Evolutionary conservation across 805 yeast genomes (phyloP), one percentile per base, ranked within the genome.

Genomic region (Saccharomycopsis selenospora): DNA sequence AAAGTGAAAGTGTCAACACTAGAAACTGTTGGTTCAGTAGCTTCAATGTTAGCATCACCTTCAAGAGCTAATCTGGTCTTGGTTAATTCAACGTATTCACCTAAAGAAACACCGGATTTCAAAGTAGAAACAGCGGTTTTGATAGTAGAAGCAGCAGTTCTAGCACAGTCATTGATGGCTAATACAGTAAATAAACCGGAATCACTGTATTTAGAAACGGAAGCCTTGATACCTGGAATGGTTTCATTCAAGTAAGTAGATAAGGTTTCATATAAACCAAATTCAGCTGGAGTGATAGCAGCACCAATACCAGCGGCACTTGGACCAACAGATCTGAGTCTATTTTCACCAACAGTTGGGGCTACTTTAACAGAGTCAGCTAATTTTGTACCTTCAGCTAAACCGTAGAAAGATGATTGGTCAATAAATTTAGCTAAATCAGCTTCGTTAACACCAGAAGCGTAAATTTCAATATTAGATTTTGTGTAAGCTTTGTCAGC

Each of bases 291-390:
- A 57, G 77, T 67, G 53, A 84, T 76, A 57, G 98, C 95, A 57
- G 87, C 73, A 63, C 93, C 95, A 60, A 93, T 72, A 48, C 81
- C 81, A 48, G 90, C 91, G 56, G 79, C 77, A 52, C 89, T 80
- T 51, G 72, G 72, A 56, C 85, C 87, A 41, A 72, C 56, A 49
- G 76, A 53, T 71, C 87, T 78, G 55, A 77, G 64, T 76, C 89
- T 81, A 66, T 81, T 79, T 65, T 74, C 83, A 57, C 93, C 95
- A 64, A 76, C 54, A 72, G 66, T 56, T 77, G 66, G 45, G 69
- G 59, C 29, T 72, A 55, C 43, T 67, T 52, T 20, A 66, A 59
- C 43, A 17, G 65, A 41, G 8, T 59, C 55, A 40, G 73, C 57
- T 55, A 77, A 59, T 24, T 80, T 65, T 49, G 79, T 53, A 56